phyloP scores from a whole-genome alignment of 2,329 filamentous ascomycete genomes.

The Colletotrichum sp. region DNA sequence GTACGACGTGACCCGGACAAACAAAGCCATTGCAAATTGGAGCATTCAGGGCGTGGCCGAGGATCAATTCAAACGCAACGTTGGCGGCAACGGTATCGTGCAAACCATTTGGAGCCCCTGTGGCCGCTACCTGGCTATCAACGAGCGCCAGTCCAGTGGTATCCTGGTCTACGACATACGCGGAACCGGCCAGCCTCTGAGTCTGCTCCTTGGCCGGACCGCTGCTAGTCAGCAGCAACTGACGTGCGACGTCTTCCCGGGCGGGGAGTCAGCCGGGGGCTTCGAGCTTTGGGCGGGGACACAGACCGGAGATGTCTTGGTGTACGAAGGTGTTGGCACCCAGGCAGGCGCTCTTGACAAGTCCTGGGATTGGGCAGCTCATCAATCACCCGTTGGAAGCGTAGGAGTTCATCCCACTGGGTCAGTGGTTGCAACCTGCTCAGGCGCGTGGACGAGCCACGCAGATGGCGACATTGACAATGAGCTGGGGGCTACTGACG shows the following conservation, averaged over 20 bases:
- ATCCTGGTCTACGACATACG: constrained; percentile 69
- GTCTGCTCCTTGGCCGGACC: constrained; percentile 55
- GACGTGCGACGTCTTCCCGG: constrained; percentile 58
- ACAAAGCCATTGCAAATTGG: constrained; percentile 64
- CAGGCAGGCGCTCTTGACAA: constrained; percentile 47
- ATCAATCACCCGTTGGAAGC: constrained; percentile 53
- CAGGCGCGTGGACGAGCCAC: constrained; percentile 55
- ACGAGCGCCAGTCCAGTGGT: constrained; percentile 61
- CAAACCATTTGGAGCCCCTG: constrained; percentile 68
- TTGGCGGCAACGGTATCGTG: constrained; percentile 67
- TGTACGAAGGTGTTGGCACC: constrained; percentile 63
- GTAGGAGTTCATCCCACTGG: constrained; percentile 58
- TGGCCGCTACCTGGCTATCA: constrained; percentile 66
- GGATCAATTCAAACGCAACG: constrained; percentile 33
- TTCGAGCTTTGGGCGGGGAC: constrained; percentile 70
- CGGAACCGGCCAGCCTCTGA: constrained; percentile 61
- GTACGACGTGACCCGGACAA: constrained; percentile 63
- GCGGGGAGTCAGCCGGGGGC: constrained; percentile 37
- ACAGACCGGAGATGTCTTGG: constrained; percentile 55
- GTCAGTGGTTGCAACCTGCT: constrained; percentile 61
- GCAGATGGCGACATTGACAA: constrained; percentile 16
- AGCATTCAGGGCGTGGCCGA: constrained; percentile 61
- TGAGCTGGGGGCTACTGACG: constrained; percentile 2
- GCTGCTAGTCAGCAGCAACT: constrained; percentile 62
- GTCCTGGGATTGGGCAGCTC: constrained; percentile 56